These are phyloP conservation scores for Pythium angustatum DNA, from an alignment of 352 stramenopile genomes.

Conservation along the genomic window DNA sequence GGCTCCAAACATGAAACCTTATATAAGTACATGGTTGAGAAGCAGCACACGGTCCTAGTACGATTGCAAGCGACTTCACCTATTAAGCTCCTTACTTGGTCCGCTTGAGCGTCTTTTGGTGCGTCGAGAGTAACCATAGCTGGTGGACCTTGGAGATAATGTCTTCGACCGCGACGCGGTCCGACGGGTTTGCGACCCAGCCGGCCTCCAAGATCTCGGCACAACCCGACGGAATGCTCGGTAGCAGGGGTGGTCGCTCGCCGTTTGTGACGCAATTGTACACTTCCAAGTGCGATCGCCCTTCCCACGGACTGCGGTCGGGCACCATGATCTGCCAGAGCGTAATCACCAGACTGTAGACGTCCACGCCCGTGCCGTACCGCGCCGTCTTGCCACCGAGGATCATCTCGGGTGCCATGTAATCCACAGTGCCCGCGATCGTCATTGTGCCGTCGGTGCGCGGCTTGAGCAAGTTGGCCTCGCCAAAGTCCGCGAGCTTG, in stretches of 20 bases:
- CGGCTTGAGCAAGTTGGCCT: constrained; percentile 79
- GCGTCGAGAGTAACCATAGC: constrained; percentile 74
- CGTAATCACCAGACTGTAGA: constrained; percentile 88
- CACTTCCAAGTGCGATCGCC: constrained; percentile 76
- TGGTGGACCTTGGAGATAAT: constrained; percentile 78
- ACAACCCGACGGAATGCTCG: constrained; percentile 69
- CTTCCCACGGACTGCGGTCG: constrained; percentile 68
- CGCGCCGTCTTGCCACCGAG: constrained; percentile 77
- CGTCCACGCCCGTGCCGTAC: constrained; percentile 78
- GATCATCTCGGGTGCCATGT: constrained; percentile 87
- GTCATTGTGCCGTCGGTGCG: constrained; percentile 83
- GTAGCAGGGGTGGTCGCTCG: constrained; percentile 67
- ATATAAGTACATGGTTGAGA: background rate
- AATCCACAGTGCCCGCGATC: constrained; percentile 84
- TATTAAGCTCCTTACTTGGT: constrained; percentile 59
- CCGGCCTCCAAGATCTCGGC: constrained; percentile 71
- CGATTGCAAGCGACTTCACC: no score
- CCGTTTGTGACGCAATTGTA: constrained; percentile 75
- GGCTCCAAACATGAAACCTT: no score
- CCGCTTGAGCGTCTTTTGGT: constrained; percentile 72
- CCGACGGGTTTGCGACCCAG: constrained; percentile 67
- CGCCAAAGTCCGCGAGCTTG: constrained; percentile 85
- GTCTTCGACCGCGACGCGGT: constrained; percentile 73
- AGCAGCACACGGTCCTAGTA: no score
- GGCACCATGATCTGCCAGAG: constrained; percentile 88